Percentiles rank a stretch among this genome's conserved stretches.
These are phyloP conservation scores for Vitellaria paradoxa DNA, from an alignment of 179 eudicot genomes.

Conservation along the genomic window DNA sequence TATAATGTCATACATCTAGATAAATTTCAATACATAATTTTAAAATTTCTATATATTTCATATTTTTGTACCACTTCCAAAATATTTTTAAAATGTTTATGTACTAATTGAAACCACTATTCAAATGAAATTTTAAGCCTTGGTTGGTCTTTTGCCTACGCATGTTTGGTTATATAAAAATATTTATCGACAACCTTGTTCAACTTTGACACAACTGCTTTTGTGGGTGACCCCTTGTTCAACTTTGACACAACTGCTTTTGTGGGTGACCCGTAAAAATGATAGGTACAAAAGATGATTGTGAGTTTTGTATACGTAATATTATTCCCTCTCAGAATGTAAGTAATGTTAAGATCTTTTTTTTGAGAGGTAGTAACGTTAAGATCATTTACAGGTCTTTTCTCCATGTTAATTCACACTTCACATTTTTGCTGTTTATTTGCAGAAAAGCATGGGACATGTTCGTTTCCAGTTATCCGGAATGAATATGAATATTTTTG, in stretches of 20 bases:
- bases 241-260: background rate
- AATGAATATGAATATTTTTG: conserved; percentile 72
- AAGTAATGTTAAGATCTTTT: background rate
- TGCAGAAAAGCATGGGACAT: conserved; percentile 93
- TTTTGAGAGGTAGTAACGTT: too few relatives aligned
- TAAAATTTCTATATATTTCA: too few relatives aligned
- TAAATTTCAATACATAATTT: too few relatives aligned
- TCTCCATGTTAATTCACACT: background rate
- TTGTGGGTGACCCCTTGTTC: background rate
- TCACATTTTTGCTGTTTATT: conserved; percentile 18
- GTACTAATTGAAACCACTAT: too few relatives aligned
- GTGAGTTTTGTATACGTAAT: background rate
- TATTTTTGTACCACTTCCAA: too few relatives aligned
- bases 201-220: background rate
- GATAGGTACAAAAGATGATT: background rate
- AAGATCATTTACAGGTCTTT: background rate
- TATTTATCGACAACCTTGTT: background rate
- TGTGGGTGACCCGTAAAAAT: background rate
- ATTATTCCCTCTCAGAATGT: background rate
- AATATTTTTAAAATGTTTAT: too few relatives aligned
- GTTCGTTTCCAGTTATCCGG: conserved; percentile 55
- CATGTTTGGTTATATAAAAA: background rate
- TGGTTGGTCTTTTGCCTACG: too few relatives aligned
- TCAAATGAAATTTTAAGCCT: too few relatives aligned
- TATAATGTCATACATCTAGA: too few relatives aligned